Conservation (phyloP, 306 rosid genomes). For the Prunus fruticosa region DNA sequence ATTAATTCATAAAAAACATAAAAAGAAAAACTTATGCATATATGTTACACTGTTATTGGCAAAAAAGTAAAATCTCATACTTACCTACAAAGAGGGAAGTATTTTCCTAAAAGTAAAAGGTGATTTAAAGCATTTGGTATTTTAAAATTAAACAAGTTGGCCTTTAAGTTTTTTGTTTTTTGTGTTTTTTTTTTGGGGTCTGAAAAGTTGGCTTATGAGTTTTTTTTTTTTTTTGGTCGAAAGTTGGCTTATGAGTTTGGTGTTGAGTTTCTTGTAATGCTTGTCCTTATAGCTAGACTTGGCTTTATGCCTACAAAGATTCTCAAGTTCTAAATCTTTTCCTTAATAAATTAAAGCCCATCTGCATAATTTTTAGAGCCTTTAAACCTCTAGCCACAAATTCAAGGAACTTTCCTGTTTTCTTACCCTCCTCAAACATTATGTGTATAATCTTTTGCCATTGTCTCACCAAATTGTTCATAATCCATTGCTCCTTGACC, state of each 20-base stretch:
- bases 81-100: neutral
- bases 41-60: no score
- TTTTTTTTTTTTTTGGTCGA: neutral
- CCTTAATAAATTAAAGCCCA: no score
- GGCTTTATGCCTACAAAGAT: neutral
- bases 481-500: constrained; percentile 40
- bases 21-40: no score
- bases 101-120: neutral
- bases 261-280: neutral
- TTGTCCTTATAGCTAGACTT: neutral
- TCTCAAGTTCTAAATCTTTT: neutral
- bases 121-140: neutral
- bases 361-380: no score
- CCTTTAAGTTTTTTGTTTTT: no score
- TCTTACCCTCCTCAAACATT: constrained; percentile 14
- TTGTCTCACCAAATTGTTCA: constrained; percentile 28
- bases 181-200: no score
- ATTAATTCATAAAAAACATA: no score
- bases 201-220: neutral
- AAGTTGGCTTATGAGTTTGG: neutral
- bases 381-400: no score
- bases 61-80: no score
- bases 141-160: neutral
- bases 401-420: neutral
- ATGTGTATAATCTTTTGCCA: constrained; percentile 18